phyloP scores from a whole-genome alignment of 768 basidiomycete genomes.

The Crepidotus variabilis region DNA sequence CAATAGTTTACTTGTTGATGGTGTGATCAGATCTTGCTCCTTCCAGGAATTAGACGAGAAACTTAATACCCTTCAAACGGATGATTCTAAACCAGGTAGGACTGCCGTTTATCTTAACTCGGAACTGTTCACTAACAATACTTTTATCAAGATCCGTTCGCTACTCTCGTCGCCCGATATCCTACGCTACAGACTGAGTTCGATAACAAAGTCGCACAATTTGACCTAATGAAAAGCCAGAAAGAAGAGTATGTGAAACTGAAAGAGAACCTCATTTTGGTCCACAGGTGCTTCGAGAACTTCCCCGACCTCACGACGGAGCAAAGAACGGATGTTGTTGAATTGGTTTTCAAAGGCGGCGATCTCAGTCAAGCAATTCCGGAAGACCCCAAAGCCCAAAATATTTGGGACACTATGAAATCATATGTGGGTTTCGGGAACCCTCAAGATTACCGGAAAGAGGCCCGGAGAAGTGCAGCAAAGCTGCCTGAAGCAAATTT shows the following conservation, averaged over 20 bases:
- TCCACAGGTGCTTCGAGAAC: neutral
- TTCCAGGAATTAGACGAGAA: neutral
- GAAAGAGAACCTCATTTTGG: neutral
- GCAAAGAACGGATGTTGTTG: neutral
- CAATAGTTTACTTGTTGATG: neutral
- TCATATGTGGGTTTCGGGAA: neutral
- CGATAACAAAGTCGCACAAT: neutral
- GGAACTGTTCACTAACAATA: neutral
- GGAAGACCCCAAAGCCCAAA: neutral
- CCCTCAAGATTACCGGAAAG: neutral
- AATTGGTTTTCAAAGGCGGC: neutral
- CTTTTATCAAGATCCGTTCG: neutral
- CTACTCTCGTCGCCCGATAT: neutral
- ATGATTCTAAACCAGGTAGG: neutral
- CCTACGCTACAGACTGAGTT: neutral
- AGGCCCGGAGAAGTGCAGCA: neutral
- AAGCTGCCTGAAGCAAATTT: neutral
- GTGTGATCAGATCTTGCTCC: neutral
- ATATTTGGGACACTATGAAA: neutral
- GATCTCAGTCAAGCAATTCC: neutral
- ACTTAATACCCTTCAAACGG: neutral
- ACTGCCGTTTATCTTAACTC: neutral
- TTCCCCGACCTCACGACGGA: neutral
- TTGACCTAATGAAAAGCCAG: neutral
- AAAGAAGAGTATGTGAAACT: neutral